Percentiles rank a stretch among this genome's conserved stretches.
These are phyloP conservation scores for Dioscorea cayenensis DNA, from an alignment of 116 monocot genomes.

Conservation along the genomic window DNA sequence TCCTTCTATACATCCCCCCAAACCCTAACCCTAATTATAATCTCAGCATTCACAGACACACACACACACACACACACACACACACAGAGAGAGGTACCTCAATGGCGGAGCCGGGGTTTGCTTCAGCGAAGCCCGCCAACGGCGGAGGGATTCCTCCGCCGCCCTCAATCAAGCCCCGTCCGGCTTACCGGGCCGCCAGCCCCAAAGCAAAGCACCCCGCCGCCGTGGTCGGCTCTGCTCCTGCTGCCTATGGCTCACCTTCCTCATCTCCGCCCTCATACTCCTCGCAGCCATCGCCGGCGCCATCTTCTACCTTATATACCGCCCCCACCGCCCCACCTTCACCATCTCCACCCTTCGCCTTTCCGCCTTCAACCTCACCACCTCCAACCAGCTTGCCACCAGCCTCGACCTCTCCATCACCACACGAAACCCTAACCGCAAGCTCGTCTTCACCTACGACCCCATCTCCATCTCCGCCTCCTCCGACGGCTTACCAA, in stretches of 20 bases:
- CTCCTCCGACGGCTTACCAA: constrained; percentile 11
- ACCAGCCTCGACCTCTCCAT: constrained; percentile 37
- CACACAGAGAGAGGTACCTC: too few relatives aligned
- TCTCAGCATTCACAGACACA: too few relatives aligned
- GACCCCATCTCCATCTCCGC: constrained; percentile 39
- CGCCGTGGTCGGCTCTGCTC: constrained; percentile 28
- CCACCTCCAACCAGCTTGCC: constrained; percentile 14
- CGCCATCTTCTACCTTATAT: constrained; percentile 35
- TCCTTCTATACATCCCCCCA: too few relatives aligned
- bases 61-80: too few relatives aligned
- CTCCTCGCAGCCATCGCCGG: constrained; percentile 40
- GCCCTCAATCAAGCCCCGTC: constrained; percentile 7
- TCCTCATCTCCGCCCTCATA: constrained; percentile 38
- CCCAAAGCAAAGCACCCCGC: constrained; percentile 16
- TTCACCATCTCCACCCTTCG: too few relatives aligned
- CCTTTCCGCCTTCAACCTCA: constrained; percentile 41
- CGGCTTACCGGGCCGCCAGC: constrained; percentile 40
- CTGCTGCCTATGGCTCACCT: constrained; percentile 39
- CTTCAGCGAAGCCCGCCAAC: too few relatives aligned
- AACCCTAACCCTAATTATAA: too few relatives aligned
- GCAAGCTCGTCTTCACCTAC: constrained; percentile 49
- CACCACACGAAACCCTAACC: constrained; percentile 52
- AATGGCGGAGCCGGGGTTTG: too few relatives aligned
- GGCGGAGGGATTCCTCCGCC: too few relatives aligned
- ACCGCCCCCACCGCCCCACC: background rate